phyloP scores from a whole-genome alignment of 2,329 filamentous ascomycete genomes.

The Claviceps humidiphila region DNA sequence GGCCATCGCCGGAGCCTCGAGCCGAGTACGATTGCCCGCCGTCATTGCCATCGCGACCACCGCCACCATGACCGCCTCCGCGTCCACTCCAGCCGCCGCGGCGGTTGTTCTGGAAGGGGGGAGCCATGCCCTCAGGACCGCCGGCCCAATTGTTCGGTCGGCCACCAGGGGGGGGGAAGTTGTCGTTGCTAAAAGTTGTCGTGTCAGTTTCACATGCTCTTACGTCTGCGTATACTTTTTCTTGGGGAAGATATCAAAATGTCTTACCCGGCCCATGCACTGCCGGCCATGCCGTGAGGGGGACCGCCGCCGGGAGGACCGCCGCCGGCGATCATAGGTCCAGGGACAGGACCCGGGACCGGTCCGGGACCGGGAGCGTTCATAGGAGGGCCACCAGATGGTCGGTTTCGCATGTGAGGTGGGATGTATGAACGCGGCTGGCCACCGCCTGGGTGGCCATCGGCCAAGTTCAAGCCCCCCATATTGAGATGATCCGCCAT shows the following conservation, averaged over 20 bases:
- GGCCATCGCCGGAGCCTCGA: conserved; percentile 83
- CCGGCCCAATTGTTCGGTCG: conserved; percentile 23
- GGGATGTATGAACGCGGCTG: conserved; percentile 63
- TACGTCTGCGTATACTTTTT: neutral
- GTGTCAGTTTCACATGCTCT: neutral
- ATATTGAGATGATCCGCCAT: conserved; percentile 83
- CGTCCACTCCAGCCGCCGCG: conserved; percentile 21
- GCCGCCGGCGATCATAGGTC: conserved; percentile 27
- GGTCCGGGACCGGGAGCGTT: neutral
- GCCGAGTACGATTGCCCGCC: conserved; percentile 41
- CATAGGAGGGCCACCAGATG: conserved; percentile 5
- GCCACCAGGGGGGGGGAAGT: conserved; percentile 13
- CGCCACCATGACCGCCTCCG: conserved; percentile 20
- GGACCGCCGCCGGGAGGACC: conserved; percentile 11
- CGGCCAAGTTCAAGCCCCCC: conserved; percentile 54
- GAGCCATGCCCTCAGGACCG: conserved; percentile 9
- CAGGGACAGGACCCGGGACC: conserved; percentile 12
- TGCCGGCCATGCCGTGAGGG: conserved; percentile 27
- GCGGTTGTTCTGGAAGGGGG: conserved; percentile 15
- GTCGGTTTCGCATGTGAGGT: conserved; percentile 61
- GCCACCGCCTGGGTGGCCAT: conserved; percentile 14
- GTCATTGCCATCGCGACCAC: conserved; percentile 28
- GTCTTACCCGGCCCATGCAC: conserved; percentile 41
- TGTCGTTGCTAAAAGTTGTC: conserved; percentile 2
- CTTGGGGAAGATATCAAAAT: neutral